Conservation (phyloP, 352 stramenopile genomes). For the Pythium sukuiense region DNA sequence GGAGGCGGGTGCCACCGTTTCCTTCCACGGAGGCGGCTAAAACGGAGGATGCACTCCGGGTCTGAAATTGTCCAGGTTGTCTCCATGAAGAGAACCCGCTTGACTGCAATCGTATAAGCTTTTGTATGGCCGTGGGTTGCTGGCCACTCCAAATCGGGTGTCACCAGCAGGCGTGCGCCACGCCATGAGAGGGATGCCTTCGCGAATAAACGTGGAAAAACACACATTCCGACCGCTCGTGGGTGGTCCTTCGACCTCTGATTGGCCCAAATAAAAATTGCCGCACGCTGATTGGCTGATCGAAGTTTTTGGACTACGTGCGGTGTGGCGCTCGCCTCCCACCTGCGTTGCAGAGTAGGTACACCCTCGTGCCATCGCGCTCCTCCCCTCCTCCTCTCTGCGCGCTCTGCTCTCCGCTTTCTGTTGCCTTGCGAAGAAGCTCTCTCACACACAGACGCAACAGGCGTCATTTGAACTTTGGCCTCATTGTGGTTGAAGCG, state of each 20-base stretch:
- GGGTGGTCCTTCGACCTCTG: neutral
- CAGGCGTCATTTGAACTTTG: constrained; percentile 72
- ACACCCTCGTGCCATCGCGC: constrained; percentile 20
- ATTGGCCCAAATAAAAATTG: constrained; percentile 28
- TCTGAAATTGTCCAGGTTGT: constrained; percentile 7
- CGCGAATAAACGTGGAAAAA: constrained; percentile 29
- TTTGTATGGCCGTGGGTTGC: constrained; percentile 23
- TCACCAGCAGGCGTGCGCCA: constrained; percentile 22
- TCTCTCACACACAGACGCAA: constrained; percentile 3
- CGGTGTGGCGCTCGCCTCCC: constrained; percentile 21
- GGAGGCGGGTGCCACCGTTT: constrained; percentile 11
- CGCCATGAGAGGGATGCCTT: constrained; percentile 7
- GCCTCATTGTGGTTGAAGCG: constrained; percentile 44
- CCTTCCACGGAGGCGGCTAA: constrained; percentile 16
- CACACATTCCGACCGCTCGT: constrained; percentile 22
- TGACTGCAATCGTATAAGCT: constrained; percentile 5
- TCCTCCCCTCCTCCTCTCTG: constrained; percentile 20
- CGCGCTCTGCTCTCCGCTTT: constrained; percentile 9
- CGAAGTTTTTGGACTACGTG: constrained; percentile 17
- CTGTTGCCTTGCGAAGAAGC: constrained; percentile 13
- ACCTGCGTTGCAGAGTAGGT: constrained; percentile 27
- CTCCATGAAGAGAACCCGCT: constrained; percentile 4
- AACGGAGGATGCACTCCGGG: constrained; percentile 15
- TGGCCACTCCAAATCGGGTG: constrained; percentile 7
- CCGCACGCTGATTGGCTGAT: constrained; percentile 25